A percentile compares a stretch with the other conserved stretches of the same genome.
Conservation (phyloP, 2,329 filamentous ascomycete genomes). For the Arthroderma sp. region DNA sequence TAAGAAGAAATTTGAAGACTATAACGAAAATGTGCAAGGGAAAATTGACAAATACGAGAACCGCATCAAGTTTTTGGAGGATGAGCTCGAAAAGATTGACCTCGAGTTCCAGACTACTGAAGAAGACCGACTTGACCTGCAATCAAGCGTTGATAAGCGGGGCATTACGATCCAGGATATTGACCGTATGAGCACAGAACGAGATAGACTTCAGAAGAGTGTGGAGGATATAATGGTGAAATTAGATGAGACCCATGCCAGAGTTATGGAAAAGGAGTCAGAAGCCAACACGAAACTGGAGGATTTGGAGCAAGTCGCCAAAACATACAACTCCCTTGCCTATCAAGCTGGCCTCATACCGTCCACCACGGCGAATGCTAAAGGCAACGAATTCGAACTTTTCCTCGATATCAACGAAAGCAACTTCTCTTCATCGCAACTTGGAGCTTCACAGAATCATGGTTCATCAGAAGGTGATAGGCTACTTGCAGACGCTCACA, state of each 20-base stretch:
- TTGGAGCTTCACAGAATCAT: constrained; percentile 38
- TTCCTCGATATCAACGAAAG: constrained; percentile 68
- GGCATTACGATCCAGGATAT: constrained; percentile 97
- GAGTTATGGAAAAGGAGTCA: constrained; percentile 72
- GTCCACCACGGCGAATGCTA: constrained; percentile 68
- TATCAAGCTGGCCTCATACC: constrained; percentile 92
- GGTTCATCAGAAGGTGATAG: constrained; percentile 53
- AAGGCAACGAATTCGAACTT: constrained; percentile 74
- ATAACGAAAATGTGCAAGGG: constrained; percentile 71
- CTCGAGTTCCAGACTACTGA: constrained; percentile 68
- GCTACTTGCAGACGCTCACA: constrained; percentile 66
- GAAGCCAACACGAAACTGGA: constrained; percentile 78
- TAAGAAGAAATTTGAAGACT: constrained; percentile 87
- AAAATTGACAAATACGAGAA: constrained; percentile 82
- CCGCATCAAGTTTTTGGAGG: constrained; percentile 68
- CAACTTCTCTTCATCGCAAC: constrained; percentile 57
- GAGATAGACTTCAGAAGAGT: constrained; percentile 80
- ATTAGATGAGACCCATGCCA: constrained; percentile 74
- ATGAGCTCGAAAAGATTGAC: constrained; percentile 69
- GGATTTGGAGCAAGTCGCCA: constrained; percentile 79
- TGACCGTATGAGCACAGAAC: constrained; percentile 94
- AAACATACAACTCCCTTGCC: constrained; percentile 84
- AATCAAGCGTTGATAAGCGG: constrained; percentile 78
- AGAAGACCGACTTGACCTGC: constrained; percentile 65
- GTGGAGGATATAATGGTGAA: constrained; percentile 64